Percentiles rank a stretch among this genome's conserved stretches.
Conservation (phyloP, 2,329 filamentous ascomycete genomes). For the Fusarium heterosporum region DNA sequence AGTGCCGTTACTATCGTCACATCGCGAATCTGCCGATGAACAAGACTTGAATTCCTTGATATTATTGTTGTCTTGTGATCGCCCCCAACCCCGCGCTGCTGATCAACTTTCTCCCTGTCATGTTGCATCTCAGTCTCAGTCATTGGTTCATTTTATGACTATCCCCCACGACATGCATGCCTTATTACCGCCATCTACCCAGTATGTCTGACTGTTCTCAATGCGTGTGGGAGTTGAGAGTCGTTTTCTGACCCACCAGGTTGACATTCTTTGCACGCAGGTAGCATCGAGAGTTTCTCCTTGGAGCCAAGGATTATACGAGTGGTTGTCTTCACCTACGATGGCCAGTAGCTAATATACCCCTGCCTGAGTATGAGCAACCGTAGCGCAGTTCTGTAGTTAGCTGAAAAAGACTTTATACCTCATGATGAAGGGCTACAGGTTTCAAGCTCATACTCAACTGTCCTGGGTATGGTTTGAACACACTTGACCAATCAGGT, state of each 20-base stretch:
- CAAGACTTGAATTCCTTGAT: neutral
- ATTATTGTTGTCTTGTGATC: neutral
- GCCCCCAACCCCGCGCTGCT: constrained; percentile 2
- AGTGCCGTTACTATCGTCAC: neutral
- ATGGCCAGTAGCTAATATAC: constrained; percentile 19
- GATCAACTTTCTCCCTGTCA: constrained; percentile 5
- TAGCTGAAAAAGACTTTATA: constrained; percentile 2
- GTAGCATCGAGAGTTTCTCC: neutral
- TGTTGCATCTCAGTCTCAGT: constrained; percentile 8
- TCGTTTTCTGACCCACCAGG: neutral
- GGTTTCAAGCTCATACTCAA: constrained; percentile 1
- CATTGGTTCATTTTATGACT: constrained; percentile 2
- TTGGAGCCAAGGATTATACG: neutral
- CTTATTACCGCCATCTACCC: neutral
- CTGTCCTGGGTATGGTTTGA: neutral
- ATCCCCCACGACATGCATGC: constrained; percentile 3
- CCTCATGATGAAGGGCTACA: constrained; percentile 4
- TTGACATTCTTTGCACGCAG: neutral
- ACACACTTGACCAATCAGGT: no score
- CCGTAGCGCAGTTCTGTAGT: no score
- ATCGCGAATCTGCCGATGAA: neutral
- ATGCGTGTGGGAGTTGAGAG: neutral
- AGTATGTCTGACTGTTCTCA: neutral
- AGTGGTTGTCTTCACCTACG: constrained; percentile 15
- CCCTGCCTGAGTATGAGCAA: neutral